Conservation (phyloP, 2,329 filamentous ascomycete genomes). For the Tolypocladium ovalisporum region DNA sequence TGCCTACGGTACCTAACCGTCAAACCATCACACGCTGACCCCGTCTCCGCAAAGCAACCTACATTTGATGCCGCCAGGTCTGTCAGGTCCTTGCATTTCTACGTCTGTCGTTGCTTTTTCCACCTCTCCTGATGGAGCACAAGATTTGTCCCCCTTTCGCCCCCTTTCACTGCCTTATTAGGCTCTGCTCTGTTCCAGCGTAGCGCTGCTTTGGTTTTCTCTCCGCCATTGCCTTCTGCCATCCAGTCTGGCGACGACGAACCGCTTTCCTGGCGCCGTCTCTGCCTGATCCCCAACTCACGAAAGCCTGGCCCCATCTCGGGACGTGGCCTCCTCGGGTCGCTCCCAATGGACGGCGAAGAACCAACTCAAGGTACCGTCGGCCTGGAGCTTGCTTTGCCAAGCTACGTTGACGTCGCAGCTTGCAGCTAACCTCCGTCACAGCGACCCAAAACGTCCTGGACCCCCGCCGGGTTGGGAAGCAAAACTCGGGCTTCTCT, state of each 20-base stretch:
- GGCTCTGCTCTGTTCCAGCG: neutral
- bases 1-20: neutral
- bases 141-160: neutral
- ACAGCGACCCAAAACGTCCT: slow-evolving; percentile 35
- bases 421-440: neutral
- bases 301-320: neutral
- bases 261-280: neutral
- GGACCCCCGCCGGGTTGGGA: slow-evolving; percentile 69
- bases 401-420: neutral
- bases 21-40: neutral
- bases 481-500: slow-evolving; percentile 72
- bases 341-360: slow-evolving; percentile 31
- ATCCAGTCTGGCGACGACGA: neutral
- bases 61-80: neutral
- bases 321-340: slow-evolving; percentile 9
- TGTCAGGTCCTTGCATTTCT: neutral
- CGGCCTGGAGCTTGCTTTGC: neutral
- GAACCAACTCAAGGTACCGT: slow-evolving; percentile 30
- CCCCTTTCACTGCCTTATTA: neutral
- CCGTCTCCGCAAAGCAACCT: neutral
- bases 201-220: neutral
- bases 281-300: neutral
- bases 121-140: neutral
- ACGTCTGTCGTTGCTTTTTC: neutral
- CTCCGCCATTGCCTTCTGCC: neutral